A percentile compares a stretch with the other conserved stretches of the same genome.
Conservation (phyloP, 305 asterid species). For the Solanum hybrid region DNA sequence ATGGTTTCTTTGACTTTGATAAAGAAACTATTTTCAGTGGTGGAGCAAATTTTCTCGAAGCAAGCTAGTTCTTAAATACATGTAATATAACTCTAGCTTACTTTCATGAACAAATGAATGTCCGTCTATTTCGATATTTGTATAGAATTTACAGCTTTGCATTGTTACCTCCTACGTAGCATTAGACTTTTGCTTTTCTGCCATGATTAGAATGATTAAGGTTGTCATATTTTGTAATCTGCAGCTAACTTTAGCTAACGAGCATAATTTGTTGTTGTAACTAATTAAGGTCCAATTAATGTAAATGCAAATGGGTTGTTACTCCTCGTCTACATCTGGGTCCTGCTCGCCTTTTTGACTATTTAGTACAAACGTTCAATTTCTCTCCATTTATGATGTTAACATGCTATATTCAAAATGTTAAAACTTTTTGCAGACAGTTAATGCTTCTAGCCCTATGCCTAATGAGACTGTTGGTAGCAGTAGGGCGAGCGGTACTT, state of each 20-base stretch:
- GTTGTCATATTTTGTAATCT: background rate
- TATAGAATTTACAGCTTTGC: background rate
- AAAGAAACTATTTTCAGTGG: background rate
- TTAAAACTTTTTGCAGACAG: slow-evolving; percentile 3
- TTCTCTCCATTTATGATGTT: background rate
- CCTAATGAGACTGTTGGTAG: background rate
- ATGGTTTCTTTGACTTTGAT: background rate
- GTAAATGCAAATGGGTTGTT: background rate
- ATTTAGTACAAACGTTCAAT: background rate
- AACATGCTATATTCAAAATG: background rate
- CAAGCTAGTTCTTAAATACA: background rate
- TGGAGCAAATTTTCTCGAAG: background rate
- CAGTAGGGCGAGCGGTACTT: background rate
- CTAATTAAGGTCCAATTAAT: background rate
- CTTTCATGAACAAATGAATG: background rate
- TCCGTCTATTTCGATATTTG: background rate
- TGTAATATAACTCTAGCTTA: background rate
- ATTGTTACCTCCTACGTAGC: background rate
- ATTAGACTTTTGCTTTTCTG: background rate
- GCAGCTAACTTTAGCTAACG: background rate
- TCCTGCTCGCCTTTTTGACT: background rate
- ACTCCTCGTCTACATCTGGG: background rate
- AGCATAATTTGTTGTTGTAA: background rate
- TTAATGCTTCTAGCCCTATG: background rate
- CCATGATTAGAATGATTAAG: background rate